phyloP scores from a whole-genome alignment of 257 asterid genomes.

The Capsicum baccatum region DNA sequence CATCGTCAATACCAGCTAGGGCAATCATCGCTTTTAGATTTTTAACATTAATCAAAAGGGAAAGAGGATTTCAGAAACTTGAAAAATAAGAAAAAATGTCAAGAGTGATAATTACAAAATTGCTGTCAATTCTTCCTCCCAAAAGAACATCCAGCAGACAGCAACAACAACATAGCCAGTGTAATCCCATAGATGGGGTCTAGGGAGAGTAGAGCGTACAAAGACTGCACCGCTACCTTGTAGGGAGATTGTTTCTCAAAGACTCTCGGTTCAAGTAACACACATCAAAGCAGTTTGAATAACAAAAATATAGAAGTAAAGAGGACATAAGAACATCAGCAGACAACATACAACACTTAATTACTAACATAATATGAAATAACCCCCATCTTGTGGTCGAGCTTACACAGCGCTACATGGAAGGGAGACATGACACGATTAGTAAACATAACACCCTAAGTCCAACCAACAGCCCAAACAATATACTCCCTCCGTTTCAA shows the following conservation, averaged over 20 bases:
- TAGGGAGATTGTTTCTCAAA: no score
- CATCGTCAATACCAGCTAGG: no score
- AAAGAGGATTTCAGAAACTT: background rate
- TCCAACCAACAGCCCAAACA: background rate
- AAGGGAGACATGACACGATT: background rate
- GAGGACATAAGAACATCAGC: background rate
- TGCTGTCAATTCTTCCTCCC: background rate
- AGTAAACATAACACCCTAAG: background rate
- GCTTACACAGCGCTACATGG: constrained; percentile 4
- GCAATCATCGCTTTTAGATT: background rate
- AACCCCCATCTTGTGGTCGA: background rate
- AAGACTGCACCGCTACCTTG: no score
- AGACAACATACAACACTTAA: background rate
- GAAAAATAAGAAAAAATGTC: background rate
- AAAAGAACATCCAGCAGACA: no score
- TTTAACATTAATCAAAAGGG: background rate
- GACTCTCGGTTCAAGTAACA: no score
- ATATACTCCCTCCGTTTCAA: no score
- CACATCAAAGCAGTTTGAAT: no score
- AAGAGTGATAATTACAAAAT: background rate
- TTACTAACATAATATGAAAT: background rate
- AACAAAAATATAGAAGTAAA: no score
- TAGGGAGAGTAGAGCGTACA: no score
- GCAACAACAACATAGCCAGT: no score
- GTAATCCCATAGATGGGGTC: no score